Evolutionary conservation across 2,329 filamentous ascomycete species (phyloP).

Genomic region (Coniochaeta prunicola): DNA sequence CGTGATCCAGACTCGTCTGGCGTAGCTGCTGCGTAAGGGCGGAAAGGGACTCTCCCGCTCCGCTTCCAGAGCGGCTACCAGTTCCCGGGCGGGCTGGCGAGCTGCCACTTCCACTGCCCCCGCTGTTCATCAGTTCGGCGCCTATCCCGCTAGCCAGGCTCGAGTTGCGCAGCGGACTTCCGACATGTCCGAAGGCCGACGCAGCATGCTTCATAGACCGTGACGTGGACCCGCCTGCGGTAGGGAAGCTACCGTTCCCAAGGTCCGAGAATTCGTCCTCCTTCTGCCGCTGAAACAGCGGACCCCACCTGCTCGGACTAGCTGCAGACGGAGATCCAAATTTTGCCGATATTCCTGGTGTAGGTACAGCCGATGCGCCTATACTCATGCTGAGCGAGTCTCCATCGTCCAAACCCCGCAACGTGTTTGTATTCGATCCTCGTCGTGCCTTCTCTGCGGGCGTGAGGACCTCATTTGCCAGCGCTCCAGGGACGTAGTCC

Average conservation of each 20-base stretch:
- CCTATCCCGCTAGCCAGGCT: constrained; percentile 48
- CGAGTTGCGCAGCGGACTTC: constrained; percentile 58
- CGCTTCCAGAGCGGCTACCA: constrained; percentile 33
- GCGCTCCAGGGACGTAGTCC: constrained; percentile 72
- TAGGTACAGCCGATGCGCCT: background rate
- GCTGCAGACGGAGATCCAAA: constrained; percentile 53
- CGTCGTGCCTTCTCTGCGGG: constrained; percentile 60
- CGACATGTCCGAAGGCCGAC: constrained; percentile 60
- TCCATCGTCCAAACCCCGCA: constrained; percentile 33
- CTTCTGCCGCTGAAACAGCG: constrained; percentile 52
- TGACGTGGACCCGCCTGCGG: constrained; percentile 10
- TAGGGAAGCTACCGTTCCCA: constrained; percentile 15
- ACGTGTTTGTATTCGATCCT: constrained; percentile 35
- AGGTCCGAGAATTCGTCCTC: constrained; percentile 45
- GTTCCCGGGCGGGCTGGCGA: constrained; percentile 26
- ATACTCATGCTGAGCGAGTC: constrained; percentile 29
- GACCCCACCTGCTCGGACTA: constrained; percentile 55
- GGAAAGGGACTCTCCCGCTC: constrained; percentile 42
- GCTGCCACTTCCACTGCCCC: constrained; percentile 14
- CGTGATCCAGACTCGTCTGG: constrained; percentile 46
- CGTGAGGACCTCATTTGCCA: constrained; percentile 56
- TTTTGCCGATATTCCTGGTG: constrained; percentile 31
- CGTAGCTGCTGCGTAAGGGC: constrained; percentile 57
- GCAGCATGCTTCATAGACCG: constrained; percentile 32
- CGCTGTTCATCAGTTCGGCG: constrained; percentile 16